phyloP scores from a whole-genome alignment of 257 asterid genomes.

The Capsicum pubescens region DNA sequence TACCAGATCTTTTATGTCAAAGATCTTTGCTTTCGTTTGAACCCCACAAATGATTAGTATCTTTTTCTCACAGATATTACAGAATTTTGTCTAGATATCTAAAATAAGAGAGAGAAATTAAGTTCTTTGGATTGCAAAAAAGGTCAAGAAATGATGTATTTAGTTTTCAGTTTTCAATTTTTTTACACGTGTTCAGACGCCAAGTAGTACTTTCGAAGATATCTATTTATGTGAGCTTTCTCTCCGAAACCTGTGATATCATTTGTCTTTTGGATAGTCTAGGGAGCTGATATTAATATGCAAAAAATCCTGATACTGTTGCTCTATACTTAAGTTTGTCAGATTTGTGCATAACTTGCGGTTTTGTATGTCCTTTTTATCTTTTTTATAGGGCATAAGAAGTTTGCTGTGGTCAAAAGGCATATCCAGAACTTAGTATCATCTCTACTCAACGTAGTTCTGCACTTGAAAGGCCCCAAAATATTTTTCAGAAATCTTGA shows the following conservation, averaged over 20 bases:
- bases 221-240: neutral
- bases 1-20: neutral
- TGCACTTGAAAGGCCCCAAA: conserved; percentile 78
- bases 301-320: conserved; percentile 1
- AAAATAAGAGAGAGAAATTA: neutral
- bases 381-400: conserved; percentile 67
- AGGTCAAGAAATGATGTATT: neutral
- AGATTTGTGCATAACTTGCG: conserved; percentile 17
- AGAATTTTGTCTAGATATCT: neutral
- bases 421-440: conserved; percentile 74
- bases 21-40: neutral
- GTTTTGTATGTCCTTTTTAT: conserved; percentile 30
- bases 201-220: neutral
- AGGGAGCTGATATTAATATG: neutral
- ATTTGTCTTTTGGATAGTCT: conserved; percentile 8
- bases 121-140: conserved; percentile 8
- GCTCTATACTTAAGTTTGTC: neutral
- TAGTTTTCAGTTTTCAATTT: neutral
- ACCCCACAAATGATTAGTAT: neutral
- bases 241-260: neutral
- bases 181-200: neutral
- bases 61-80: neutral
- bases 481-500: conserved; percentile 51
- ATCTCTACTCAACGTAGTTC: conserved; percentile 72
- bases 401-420: conserved; percentile 58